A percentile compares a stretch with the other conserved stretches of the same genome.
These are phyloP conservation scores for Multifurca ochricompacta DNA, from an alignment of 768 basidiomycete genomes.

Conservation along the genomic window DNA sequence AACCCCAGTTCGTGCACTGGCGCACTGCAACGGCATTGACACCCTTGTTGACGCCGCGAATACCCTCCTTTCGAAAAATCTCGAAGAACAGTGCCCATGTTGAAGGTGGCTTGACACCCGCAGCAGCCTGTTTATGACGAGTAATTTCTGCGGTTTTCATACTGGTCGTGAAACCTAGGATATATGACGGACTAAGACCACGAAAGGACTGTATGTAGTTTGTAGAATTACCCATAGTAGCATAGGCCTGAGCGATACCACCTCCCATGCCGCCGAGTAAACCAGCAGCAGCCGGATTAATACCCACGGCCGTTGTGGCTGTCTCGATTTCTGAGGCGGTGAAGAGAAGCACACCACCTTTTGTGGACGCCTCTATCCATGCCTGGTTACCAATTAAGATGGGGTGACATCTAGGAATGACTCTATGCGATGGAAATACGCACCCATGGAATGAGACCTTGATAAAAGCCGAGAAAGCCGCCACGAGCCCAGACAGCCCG, in stretches of 20 bases:
- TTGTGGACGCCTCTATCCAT: conserved; percentile 99
- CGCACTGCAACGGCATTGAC: conserved; percentile 92
- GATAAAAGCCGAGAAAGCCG: conserved; percentile 85
- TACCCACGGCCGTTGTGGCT: conserved; percentile 50
- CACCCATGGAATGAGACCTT: conserved; percentile 99
- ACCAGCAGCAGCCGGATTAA: conserved; percentile 77
- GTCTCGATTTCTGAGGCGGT: conserved; percentile 93
- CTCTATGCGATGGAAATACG: conserved; percentile 22
- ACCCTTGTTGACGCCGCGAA: conserved; percentile 97
- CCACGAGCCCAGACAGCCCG: conserved; percentile 88
- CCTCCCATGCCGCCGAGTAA: conserved; percentile 96
- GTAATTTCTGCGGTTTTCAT: conserved; percentile 99
- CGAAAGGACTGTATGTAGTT: not conserved
- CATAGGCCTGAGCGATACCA: conserved; percentile 95
- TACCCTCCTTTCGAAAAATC: conserved; percentile 88
- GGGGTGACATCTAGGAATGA: not conserved
- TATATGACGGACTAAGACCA: not conserved
- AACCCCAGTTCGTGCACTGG: conserved; percentile 92
- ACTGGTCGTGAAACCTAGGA: conserved; percentile 90
- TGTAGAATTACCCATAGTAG: conserved; percentile 87
- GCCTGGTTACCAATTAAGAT: conserved; percentile 45
- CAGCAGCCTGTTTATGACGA: conserved; percentile 81
- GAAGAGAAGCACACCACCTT: conserved; percentile 94
- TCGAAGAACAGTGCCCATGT: conserved; percentile 94
- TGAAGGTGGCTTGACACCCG: conserved; percentile 79